Percentiles rank a stretch among this genome's conserved stretches.
phyloP scores from a whole-genome alignment of 345 rosid genomes.

The Hibiscus syriacus region DNA sequence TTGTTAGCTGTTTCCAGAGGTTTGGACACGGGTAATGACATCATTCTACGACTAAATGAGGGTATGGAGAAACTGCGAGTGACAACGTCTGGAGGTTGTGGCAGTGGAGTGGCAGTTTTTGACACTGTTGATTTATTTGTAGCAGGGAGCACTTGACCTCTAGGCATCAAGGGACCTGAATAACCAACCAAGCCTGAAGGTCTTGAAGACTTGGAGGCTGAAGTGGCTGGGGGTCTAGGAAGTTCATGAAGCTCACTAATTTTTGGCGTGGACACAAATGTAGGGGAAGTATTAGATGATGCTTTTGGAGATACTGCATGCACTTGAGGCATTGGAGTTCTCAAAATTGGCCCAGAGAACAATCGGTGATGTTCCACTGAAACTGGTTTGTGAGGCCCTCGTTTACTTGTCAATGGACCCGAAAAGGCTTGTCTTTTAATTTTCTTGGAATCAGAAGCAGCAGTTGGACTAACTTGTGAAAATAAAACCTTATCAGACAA shows the following conservation, averaged over 20 bases:
- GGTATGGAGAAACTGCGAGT: constrained; percentile 88
- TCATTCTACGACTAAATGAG: constrained; percentile 41
- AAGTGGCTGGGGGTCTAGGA: constrained; percentile 79
- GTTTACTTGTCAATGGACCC: constrained; percentile 61
- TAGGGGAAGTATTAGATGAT: constrained; percentile 56
- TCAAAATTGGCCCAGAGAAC: constrained; percentile 67
- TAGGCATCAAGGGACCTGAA: constrained; percentile 67
- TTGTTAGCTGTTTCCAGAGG: constrained; percentile 26
- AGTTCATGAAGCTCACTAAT: constrained; percentile 98
- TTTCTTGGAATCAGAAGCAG: constrained; percentile 38
- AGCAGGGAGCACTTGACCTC: constrained; percentile 39
- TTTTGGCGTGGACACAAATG: constrained; percentile 66
- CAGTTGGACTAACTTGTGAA: constrained; percentile 33
- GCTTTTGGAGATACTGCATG: constrained; percentile 49
- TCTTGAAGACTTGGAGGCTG: constrained; percentile 32
- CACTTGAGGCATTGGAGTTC: constrained; percentile 39
- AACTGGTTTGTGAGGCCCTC: constrained; percentile 33
- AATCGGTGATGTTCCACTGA: constrained; percentile 35
- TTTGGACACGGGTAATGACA: constrained; percentile 32
- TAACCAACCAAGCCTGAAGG: constrained; percentile 39
- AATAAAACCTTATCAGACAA: constrained; percentile 40
- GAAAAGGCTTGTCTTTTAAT: constrained; percentile 67
- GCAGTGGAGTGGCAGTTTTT: constrained; percentile 59
- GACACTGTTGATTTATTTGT: constrained; percentile 30
- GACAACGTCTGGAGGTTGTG: constrained; percentile 58